Evolutionary conservation across 306 rosid genomes (phyloP), one percentile per base, ranked within the genome.

Genomic region (Cucumis cinereus): DNA sequence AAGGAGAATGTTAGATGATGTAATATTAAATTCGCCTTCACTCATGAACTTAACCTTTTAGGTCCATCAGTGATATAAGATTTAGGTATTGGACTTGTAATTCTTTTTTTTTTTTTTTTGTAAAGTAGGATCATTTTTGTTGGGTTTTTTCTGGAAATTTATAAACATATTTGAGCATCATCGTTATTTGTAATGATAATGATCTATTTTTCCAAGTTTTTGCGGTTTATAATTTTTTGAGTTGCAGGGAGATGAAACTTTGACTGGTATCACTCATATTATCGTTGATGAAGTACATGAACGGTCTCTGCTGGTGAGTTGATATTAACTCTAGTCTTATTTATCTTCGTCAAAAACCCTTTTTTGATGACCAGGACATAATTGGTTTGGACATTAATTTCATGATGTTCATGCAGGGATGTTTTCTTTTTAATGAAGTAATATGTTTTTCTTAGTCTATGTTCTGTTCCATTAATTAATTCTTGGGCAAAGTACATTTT

Each of bases 271-370:
- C 76, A 90, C 94, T 28, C 98, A 93, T 84, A 81, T 93, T 82
- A 86, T 93, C 71, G 97, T 93, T 71, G 98, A 93, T 88, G 98
- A 93, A 87, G 98, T 93, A 70, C 98, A 93, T 77, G 98, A 93
- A 84, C 88, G 98, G 79, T 91, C 98, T 78, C 85, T 93, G 43
- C 83, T 93, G 97, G 97, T 92, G 71, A 88, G 97, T 84, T 55
- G 22, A 17, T 55, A 73, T 63, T 54, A 54, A 60, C 58, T 82
- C 57, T 55, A 71, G 78, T 45, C 36, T 41, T 38, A 41, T 67
- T 67, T 67, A 67, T 67, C 47, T 43, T 5, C 16, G 11, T 40
- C 8, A 1, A 24, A 45, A 45, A 45, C 52, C 52, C 57, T 45
- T 69, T 9, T 69, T 15, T 24, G 74, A 23, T 22, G n/a, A 14